Conservation (phyloP, 805 yeast genomes). For the Candida corydali region DNA sequence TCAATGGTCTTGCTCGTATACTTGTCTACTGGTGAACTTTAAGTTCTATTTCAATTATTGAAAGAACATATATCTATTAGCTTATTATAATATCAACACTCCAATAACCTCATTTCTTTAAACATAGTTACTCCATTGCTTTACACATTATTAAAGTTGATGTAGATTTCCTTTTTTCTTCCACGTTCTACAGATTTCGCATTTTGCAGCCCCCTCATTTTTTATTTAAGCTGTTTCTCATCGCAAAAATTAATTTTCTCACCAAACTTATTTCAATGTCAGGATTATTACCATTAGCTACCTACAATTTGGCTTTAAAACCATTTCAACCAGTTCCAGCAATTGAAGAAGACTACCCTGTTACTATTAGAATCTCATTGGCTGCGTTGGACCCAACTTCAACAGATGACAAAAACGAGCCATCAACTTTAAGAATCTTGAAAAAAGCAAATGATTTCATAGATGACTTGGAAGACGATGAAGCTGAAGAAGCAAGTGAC, state of each 20-base stretch:
- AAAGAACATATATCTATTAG: too few species aligned
- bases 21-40: too few species aligned
- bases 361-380: slow-evolving; percentile 85
- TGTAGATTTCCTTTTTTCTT: too few species aligned
- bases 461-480: slow-evolving; percentile 39
- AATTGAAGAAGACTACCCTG: slow-evolving; percentile 79
- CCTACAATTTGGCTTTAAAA: slow-evolving; percentile 77
- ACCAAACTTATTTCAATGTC: slow-evolving; percentile 43
- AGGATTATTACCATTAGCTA: slow-evolving; percentile 74
- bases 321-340: slow-evolving; percentile 91
- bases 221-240: neutral
- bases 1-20: too few species aligned
- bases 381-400: slow-evolving; percentile 94
- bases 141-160: too few species aligned
- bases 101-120: too few species aligned
- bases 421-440: slow-evolving; percentile 85
- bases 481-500: slow-evolving; percentile 43
- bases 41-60: too few species aligned
- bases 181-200: neutral
- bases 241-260: slow-evolving; percentile 3
- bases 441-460: slow-evolving; percentile 53
- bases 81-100: too few species aligned
- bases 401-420: slow-evolving; percentile 73
- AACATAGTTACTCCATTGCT: too few species aligned
- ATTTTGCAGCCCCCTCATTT: neutral